Percentiles rank a stretch among this genome's conserved stretches.
Evolutionary conservation across 305 asterid genomes (phyloP).

Genomic region (Solanum hybrid): DNA sequence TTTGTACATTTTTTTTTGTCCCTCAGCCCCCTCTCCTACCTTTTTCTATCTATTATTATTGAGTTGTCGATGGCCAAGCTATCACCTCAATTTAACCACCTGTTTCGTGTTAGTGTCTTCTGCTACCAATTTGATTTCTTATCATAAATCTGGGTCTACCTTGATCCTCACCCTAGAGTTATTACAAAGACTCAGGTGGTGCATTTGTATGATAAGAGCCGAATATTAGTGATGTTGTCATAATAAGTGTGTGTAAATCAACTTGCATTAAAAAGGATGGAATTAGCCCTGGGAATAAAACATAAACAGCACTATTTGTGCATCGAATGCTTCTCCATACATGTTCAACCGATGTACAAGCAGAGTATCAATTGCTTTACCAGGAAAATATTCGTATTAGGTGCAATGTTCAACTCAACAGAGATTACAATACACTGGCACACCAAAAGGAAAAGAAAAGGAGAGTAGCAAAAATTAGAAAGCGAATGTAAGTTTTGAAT

Average conservation of each 20-base stretch:
- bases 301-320: neutral
- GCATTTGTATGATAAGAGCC: neutral
- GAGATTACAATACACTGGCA: neutral
- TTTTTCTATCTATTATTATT: neutral
- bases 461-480: neutral
- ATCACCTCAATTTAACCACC: neutral
- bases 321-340: neutral
- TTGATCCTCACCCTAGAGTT: neutral
- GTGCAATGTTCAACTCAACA: neutral
- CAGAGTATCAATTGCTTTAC: neutral
- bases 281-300: neutral
- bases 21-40: neutral
- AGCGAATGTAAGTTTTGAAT: neutral
- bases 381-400: neutral
- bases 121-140: neutral
- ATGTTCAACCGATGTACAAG: neutral
- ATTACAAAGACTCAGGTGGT: neutral
- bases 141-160: neutral
- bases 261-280: neutral
- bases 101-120: neutral
- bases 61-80: neutral
- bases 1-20: neutral
- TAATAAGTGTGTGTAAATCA: neutral
- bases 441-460: neutral
- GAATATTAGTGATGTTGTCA: no score